phyloP scores from a whole-genome alignment of 108 stramenopile species.

The Discostella pseudostelligera region DNA sequence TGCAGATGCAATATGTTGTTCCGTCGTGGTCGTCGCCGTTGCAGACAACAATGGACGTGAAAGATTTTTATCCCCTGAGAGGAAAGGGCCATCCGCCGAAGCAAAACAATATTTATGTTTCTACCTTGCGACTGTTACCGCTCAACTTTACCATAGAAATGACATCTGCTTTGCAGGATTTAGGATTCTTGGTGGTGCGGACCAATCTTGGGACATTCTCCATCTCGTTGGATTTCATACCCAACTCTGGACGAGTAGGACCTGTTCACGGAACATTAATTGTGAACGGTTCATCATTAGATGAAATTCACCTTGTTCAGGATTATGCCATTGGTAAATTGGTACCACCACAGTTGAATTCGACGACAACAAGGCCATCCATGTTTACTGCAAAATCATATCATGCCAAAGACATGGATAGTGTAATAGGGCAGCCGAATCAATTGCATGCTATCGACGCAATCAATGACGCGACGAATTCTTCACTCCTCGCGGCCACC shows the following conservation, averaged over 20 bases:
- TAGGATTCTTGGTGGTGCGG: slow-evolving; percentile 58
- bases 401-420: slow-evolving; percentile 6
- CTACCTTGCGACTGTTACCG: slow-evolving; percentile 45
- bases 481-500: slow-evolving; percentile 28
- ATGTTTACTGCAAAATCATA: slow-evolving; percentile 19
- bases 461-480: neutral
- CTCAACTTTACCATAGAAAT: slow-evolving; percentile 37
- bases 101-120: slow-evolving; percentile 46
- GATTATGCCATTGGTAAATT: slow-evolving; percentile 11
- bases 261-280: slow-evolving; percentile 14
- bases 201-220: slow-evolving; percentile 50
- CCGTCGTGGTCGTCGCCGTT: neutral
- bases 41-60: slow-evolving; percentile 12
- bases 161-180: slow-evolving; percentile 27
- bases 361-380: neutral
- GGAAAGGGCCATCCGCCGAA: slow-evolving; percentile 42
- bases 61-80: slow-evolving; percentile 32
- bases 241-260: slow-evolving; percentile 19
- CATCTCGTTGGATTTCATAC: slow-evolving; percentile 52
- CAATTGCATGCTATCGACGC: neutral
- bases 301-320: slow-evolving; percentile 20
- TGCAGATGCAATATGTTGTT: slow-evolving; percentile 12
- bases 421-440: neutral
- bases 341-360: neutral
- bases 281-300: slow-evolving; percentile 20